These are phyloP conservation scores for Telopea speciosissima DNA, from an alignment of 177 flowering plant species.

Conservation along the genomic window DNA sequence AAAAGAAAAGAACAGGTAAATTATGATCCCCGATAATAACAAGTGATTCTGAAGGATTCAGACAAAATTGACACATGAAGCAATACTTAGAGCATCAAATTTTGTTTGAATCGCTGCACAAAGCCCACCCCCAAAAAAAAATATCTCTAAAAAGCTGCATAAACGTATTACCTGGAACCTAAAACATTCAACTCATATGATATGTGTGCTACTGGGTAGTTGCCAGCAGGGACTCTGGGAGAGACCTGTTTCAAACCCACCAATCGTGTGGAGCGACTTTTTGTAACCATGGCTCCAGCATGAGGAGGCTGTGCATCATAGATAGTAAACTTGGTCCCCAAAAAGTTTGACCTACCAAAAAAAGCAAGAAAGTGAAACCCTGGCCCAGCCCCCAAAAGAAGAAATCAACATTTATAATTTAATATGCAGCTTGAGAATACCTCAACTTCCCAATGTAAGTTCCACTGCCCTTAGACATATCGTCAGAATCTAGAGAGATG, in stretches of 20 bases:
- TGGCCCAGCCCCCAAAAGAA: background rate
- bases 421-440: conserved; percentile 25
- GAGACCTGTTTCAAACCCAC: conserved; percentile 72
- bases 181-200: conserved; percentile 83
- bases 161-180: conserved; percentile 62
- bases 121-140: too few species aligned
- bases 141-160: background rate
- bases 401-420: background rate
- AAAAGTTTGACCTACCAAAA: conserved; percentile 64
- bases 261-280: conserved; percentile 60
- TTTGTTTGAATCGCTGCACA: too few species aligned
- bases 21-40: background rate
- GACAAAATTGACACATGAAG: background rate
- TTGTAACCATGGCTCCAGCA: conserved; percentile 55
- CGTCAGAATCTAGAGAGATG: conserved; percentile 62
- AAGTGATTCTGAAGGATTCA: background rate
- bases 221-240: conserved; percentile 69
- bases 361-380: conserved; percentile 2
- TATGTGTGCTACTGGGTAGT: conserved; percentile 73
- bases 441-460: conserved; percentile 82
- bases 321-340: conserved; percentile 82
- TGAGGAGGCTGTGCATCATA: conserved; percentile 77
- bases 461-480: conserved; percentile 62
- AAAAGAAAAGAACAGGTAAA: conserved; percentile 1
- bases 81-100: background rate